Conservation (phyloP, 2,329 filamentous ascomycete species). For the Penicillium sclerotigenum region DNA sequence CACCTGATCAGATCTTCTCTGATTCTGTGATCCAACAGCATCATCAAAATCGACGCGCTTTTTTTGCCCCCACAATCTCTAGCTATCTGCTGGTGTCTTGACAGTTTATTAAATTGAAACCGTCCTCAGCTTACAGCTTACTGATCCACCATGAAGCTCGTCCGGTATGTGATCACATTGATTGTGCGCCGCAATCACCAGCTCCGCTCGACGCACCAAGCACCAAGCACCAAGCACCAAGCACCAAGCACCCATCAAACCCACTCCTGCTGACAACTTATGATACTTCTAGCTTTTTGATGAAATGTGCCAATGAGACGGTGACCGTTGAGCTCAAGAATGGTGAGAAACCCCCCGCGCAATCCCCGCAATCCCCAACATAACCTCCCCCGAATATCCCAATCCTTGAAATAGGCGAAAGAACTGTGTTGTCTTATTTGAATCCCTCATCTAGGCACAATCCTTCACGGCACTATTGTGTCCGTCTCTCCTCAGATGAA, state of each 20-base stretch:
- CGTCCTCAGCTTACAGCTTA: background rate
- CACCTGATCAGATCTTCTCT: constrained; percentile 21
- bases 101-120: background rate
- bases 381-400: background rate
- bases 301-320: constrained; percentile 99
- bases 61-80: constrained; percentile 11
- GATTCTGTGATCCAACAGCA: constrained; percentile 20
- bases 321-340: constrained; percentile 99
- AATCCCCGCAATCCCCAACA: constrained; percentile 1
- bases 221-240: too few species aligned
- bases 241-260: constrained; percentile 6
- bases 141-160: constrained; percentile 79
- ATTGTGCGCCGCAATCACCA: background rate
- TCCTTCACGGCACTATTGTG: constrained; percentile 93
- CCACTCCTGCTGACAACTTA: constrained; percentile 17
- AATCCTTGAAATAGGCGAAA: background rate
- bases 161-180: constrained; percentile 64
- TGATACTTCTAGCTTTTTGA: constrained; percentile 71
- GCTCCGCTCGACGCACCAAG: constrained; percentile 13
- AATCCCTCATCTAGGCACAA: constrained; percentile 65
- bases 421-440: constrained; percentile 1
- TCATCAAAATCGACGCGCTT: constrained; percentile 12
- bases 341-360: constrained; percentile 55
- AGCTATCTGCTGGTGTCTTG: constrained; percentile 7
- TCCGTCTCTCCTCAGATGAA: constrained; percentile 99